A percentile compares a stretch with the other conserved stretches of the same genome.
These are phyloP conservation scores for Xylariaceae sp. DNA, from an alignment of 2,329 filamentous ascomycete genomes.

Conservation along the genomic window DNA sequence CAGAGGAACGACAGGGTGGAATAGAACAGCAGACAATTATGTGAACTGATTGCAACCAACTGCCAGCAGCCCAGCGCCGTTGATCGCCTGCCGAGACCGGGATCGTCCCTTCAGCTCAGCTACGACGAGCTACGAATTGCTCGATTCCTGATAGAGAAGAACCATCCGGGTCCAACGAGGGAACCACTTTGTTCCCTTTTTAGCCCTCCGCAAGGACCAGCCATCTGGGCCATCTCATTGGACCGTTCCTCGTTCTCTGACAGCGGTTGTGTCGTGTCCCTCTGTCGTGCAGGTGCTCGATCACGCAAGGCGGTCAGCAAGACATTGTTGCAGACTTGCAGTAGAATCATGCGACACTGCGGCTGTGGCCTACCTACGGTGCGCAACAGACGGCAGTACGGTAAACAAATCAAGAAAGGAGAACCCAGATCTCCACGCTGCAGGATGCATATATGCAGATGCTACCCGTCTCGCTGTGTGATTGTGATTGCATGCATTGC, in stretches of 20 bases:
- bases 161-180: too few species aligned
- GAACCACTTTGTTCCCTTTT: too few species aligned
- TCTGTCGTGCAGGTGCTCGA: conserved; percentile 18
- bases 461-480: conserved; percentile 2
- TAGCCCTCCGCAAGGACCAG: too few species aligned
- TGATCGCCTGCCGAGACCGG: too few species aligned
- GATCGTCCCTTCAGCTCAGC: too few species aligned
- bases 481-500: conserved; percentile 18
- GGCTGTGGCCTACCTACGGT: conserved; percentile 10
- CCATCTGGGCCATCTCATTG: conserved; percentile 8
- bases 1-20: too few species aligned
- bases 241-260: conserved; percentile 11
- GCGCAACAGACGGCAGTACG: conserved; percentile 3
- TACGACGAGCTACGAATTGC: too few species aligned
- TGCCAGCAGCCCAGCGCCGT: too few species aligned
- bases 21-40: too few species aligned
- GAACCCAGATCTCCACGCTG: conserved; percentile 1
- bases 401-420: conserved; percentile 5
- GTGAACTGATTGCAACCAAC: too few species aligned
- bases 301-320: conserved; percentile 12
- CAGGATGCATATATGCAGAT: conserved; percentile 1
- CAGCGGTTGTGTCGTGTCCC: conserved; percentile 7
- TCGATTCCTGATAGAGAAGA: too few species aligned
- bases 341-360: conserved; percentile 4
- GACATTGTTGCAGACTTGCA: conserved; percentile 2